phyloP scores from a whole-genome alignment of 148 eudicot genomes.

The Vaccinium darrowii region DNA sequence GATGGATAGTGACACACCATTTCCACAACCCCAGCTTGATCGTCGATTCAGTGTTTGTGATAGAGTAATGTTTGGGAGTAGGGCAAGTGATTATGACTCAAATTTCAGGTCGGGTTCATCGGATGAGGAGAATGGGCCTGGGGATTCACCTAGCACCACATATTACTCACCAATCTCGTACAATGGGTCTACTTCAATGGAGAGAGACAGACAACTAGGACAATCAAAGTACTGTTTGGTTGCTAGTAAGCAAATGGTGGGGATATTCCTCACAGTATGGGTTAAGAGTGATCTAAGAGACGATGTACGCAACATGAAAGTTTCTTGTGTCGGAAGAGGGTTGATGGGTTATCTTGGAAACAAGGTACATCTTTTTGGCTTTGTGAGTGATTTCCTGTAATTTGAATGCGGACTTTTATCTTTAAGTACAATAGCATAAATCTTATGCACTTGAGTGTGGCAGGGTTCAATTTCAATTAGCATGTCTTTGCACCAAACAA shows the following conservation, averaged over 20 bases:
- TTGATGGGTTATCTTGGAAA: slow-evolving; percentile 99
- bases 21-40: slow-evolving; percentile 53
- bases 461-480: slow-evolving; percentile 99
- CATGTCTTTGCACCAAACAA: slow-evolving; percentile 94
- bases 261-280: slow-evolving; percentile 87
- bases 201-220: slow-evolving; percentile 49
- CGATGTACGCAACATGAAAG: slow-evolving; percentile 81
- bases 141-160: slow-evolving; percentile 43
- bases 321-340: slow-evolving; percentile 96
- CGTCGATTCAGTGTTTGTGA: slow-evolving; percentile 89
- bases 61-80: slow-evolving; percentile 51
- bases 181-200: slow-evolving; percentile 43
- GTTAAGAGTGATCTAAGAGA: slow-evolving; percentile 78
- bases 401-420: not conserved
- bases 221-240: slow-evolving; percentile 79
- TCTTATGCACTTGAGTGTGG: slow-evolving; percentile 19
- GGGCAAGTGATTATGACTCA: slow-evolving; percentile 66
- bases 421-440: slow-evolving; percentile 19
- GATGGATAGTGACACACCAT: slow-evolving; percentile 41
- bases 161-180: slow-evolving; percentile 49
- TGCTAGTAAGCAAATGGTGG: slow-evolving; percentile 98
- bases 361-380: slow-evolving; percentile 56
- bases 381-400: slow-evolving; percentile 46
- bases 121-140: slow-evolving; percentile 66
- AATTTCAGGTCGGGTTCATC: slow-evolving; percentile 58